Percentiles rank a stretch among this genome's conserved stretches.
These are phyloP conservation scores for Fomitopsis betulina DNA, from an alignment of 1,284 basidiomycete species.

Conservation along the genomic window DNA sequence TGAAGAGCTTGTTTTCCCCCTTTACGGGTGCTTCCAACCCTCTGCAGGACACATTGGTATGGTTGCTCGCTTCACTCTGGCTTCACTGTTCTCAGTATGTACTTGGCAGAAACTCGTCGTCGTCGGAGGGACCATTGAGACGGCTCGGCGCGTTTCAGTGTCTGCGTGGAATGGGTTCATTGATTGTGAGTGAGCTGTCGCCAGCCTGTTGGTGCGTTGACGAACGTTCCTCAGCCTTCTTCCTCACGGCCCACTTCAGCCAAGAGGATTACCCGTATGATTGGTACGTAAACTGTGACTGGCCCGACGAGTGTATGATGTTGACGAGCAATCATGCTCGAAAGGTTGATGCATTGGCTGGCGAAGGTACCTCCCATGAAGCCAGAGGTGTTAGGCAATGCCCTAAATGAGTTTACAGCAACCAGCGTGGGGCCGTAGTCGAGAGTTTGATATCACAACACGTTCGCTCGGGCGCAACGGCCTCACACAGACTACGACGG, in stretches of 20 bases:
- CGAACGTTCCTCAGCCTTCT: conserved; percentile 55
- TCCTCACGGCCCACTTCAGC: conserved; percentile 80
- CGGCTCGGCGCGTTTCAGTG: conserved; percentile 42
- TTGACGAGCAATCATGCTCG: conserved; percentile 5
- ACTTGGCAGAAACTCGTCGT: conserved; percentile 27
- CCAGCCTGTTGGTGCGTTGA: conserved; percentile 4
- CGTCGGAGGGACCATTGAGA: conserved; percentile 30
- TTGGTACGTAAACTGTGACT: conserved; percentile 43
- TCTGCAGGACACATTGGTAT: conserved; percentile 27
- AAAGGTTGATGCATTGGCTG: conserved; percentile 82
- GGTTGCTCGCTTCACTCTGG: neutral
- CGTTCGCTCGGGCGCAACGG: conserved; percentile 59
- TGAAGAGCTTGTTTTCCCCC: conserved; percentile 27
- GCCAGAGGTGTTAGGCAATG: conserved; percentile 6
- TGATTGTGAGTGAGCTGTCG: conserved; percentile 53
- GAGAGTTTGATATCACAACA: conserved; percentile 84
- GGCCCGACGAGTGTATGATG: neutral
- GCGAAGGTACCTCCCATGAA: conserved; percentile 50
- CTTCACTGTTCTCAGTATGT: neutral
- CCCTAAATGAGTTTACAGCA: conserved; percentile 35
- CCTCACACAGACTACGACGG: conserved; percentile 60
- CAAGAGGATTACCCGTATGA: conserved; percentile 84
- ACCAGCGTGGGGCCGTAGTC: conserved; percentile 79
- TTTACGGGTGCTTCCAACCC: conserved; percentile 21
- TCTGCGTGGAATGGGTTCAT: conserved; percentile 85